These are phyloP conservation scores for Agastache rugosa DNA, from an alignment of 257 asterid genomes.

Conservation along the genomic window DNA sequence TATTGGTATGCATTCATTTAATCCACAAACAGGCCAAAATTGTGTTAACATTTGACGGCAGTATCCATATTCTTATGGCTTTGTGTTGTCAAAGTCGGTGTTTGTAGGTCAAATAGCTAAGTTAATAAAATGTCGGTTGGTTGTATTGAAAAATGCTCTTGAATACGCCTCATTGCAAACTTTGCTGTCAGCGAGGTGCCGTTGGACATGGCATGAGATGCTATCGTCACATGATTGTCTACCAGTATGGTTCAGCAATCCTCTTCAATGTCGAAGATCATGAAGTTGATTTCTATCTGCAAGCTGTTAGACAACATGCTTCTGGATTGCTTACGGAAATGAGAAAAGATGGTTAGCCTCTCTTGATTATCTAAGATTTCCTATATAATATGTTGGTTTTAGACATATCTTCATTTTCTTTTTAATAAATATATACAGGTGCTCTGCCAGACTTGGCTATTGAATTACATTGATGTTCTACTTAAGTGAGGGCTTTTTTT, in stretches of 20 bases:
- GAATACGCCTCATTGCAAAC: conserved; percentile 26
- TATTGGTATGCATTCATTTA: neutral
- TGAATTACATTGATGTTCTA: neutral
- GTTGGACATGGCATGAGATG: conserved; percentile 45
- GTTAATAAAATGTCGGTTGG: conserved; percentile 12
- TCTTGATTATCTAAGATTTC: neutral
- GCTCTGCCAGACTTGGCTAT: neutral
- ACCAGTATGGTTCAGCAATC: conserved; percentile 90
- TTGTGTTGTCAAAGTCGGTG: conserved; percentile 10
- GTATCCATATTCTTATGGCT: neutral
- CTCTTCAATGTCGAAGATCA: conserved; percentile 90
- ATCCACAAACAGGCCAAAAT: neutral
- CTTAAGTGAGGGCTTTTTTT: conserved; percentile 4
- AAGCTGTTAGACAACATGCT: conserved; percentile 73
- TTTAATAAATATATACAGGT: neutral
- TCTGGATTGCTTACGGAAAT: conserved; percentile 87
- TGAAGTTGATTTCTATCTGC: conserved; percentile 76
- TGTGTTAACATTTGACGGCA: neutral
- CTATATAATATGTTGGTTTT: conserved; percentile 4
- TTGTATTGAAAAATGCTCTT: conserved; percentile 14
- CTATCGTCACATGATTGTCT: conserved; percentile 79
- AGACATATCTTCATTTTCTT: neutral
- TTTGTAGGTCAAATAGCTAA: conserved; percentile 1
- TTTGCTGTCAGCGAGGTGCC: conserved; percentile 55
- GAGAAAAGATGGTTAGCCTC: conserved; percentile 84